A percentile compares a stretch with the other conserved stretches of the same genome.
Evolutionary conservation across 768 basidiomycete species (phyloP).

Genomic region (Suillus luteus): DNA sequence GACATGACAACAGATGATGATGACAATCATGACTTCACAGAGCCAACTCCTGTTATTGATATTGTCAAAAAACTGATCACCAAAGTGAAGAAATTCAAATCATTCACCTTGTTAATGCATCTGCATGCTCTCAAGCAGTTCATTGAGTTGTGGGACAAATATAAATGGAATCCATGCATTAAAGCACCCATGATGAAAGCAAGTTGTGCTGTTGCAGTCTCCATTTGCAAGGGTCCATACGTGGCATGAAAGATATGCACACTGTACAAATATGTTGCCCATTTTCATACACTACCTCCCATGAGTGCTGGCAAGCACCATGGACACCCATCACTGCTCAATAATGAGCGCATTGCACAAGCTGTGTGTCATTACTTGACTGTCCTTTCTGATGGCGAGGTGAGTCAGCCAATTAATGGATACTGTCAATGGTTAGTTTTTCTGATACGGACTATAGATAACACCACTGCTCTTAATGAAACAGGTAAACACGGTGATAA

Average conservation of each 20-base stretch:
- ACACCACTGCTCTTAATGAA: constrained; percentile 5
- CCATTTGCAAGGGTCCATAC: constrained; percentile 11
- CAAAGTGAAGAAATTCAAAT: constrained; percentile 11
- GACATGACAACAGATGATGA: constrained; percentile 6
- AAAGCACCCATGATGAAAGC: constrained; percentile 10
- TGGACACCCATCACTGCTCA: constrained; percentile 10
- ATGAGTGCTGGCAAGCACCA: constrained; percentile 8
- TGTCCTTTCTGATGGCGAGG: constrained; percentile 3
- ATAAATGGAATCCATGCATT: constrained; percentile 4
- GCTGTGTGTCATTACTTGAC: constrained; percentile 9
- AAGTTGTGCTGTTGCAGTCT: constrained; percentile 7
- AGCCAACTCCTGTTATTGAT: constrained; percentile 3
- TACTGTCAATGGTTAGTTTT: neutral
- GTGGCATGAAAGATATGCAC: constrained; percentile 4
- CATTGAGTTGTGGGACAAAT: constrained; percentile 9
- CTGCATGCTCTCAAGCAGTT: constrained; percentile 10
- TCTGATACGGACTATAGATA: neutral
- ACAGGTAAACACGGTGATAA: constrained; percentile 11
- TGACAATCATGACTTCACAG: neutral
- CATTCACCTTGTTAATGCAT: constrained; percentile 13
- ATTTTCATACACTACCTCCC: constrained; percentile 9
- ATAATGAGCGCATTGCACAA: constrained; percentile 9
- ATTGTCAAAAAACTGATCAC: constrained; percentile 6
- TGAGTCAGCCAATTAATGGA: too few species aligned
- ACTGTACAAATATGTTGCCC: constrained; percentile 7